phyloP scores from a whole-genome alignment of 2,329 filamentous ascomycete genomes.

The Polychaeton citri region DNA sequence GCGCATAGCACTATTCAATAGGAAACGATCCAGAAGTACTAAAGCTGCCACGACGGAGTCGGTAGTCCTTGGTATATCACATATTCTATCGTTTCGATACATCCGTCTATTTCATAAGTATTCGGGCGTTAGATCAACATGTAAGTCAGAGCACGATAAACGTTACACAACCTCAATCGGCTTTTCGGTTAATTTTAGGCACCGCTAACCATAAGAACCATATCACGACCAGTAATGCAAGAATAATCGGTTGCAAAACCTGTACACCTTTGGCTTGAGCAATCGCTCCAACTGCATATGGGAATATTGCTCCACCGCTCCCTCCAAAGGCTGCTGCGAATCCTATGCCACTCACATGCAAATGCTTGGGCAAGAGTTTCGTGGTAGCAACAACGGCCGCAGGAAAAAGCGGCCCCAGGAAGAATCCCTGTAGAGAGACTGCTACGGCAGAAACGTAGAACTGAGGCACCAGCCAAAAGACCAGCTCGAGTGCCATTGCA shows the following conservation, averaged over 20 bases:
- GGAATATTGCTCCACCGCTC: constrained; percentile 54
- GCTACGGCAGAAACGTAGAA: constrained; percentile 62
- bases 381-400: constrained; percentile 60
- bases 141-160: too few relatives aligned
- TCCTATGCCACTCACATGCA: constrained; percentile 70
- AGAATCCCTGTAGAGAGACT: constrained; percentile 62
- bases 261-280: constrained; percentile 47
- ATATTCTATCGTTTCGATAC: too few relatives aligned
- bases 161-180: not conserved
- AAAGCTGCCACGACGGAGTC: too few relatives aligned
- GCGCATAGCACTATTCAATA: too few relatives aligned
- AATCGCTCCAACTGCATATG: constrained; percentile 53
- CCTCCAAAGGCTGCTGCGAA: constrained; percentile 70
- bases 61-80: too few relatives aligned
- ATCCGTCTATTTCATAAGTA: too few relatives aligned
- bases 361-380: constrained; percentile 56
- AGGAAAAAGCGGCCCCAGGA: constrained; percentile 67
- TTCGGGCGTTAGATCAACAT: too few relatives aligned
- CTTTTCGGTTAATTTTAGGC: constrained; percentile 24
- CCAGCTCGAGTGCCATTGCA: constrained; percentile 50
- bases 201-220: constrained; percentile 38
- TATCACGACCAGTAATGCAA: constrained; percentile 40
- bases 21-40: too few relatives aligned
- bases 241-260: constrained; percentile 46
- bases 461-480: constrained; percentile 71